Evolutionary conservation across 129 eudicot genomes (phyloP).

Genomic region (Rutidosis leptorrhynchoides): DNA sequence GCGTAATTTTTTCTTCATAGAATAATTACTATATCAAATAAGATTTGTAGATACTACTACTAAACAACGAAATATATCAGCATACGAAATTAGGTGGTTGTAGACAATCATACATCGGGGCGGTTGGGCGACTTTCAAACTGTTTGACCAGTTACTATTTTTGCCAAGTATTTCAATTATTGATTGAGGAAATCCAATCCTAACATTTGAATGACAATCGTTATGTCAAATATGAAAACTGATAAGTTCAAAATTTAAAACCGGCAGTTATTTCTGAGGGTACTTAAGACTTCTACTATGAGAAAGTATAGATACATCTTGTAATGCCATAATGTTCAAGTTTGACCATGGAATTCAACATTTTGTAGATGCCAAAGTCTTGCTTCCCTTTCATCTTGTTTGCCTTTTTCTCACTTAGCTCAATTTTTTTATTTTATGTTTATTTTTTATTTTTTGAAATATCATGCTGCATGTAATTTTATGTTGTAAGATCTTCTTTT

Average conservation of each 20-base stretch:
- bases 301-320: no score
- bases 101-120: no score
- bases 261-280: not conserved
- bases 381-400: conserved; percentile 12
- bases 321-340: no score
- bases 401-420: conserved; percentile 5
- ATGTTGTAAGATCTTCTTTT: conserved; percentile 42
- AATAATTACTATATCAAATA: not conserved
- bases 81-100: not conserved
- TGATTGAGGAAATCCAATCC: no score
- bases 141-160: not conserved
- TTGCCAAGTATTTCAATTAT: no score
- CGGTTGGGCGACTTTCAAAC: not conserved
- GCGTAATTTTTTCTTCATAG: no score
- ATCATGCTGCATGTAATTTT: conserved; percentile 30
- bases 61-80: no score
- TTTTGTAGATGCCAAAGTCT: conserved; percentile 29
- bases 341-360: conserved; percentile 29
- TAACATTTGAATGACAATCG: not conserved
- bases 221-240: not conserved
- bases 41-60: not conserved
- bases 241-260: no score
- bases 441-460: conserved; percentile 27
- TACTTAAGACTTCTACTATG: not conserved
- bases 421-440: no score